Conservation (phyloP, 2,329 filamentous ascomycete species). For the Fonsecaea monophora region DNA sequence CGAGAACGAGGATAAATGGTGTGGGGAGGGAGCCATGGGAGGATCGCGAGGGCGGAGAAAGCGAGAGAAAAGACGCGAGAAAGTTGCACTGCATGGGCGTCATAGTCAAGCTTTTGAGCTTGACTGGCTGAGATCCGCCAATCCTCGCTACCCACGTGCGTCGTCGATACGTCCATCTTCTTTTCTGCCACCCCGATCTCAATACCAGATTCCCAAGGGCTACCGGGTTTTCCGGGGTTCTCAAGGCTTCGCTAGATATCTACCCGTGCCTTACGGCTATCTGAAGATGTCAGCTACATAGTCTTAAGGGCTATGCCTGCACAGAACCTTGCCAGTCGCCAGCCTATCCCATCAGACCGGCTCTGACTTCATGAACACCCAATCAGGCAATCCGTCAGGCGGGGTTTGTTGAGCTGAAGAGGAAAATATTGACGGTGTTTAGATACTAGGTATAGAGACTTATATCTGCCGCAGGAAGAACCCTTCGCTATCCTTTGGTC, state of each 20-base stretch:
- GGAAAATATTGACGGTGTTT: constrained; percentile 1
- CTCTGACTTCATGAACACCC: not conserved
- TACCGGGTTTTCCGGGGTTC: not conserved
- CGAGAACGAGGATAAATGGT: not conserved
- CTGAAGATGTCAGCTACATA: not conserved
- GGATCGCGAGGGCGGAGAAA: constrained; percentile 16
- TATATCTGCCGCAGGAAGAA: not conserved
- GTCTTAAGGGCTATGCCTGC: not conserved
- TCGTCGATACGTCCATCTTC: constrained; percentile 1
- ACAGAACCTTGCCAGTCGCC: not conserved
- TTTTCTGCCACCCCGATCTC: not conserved
- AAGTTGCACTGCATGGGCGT: constrained; percentile 4
- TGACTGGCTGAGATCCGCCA: not conserved
- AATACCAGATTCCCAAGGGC: not conserved
- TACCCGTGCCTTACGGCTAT: not conserved
- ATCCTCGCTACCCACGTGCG: constrained; percentile 16
- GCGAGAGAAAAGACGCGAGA: not conserved
- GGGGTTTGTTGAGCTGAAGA: not conserved
- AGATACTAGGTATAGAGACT: not conserved
- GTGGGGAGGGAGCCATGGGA: constrained; percentile 6
- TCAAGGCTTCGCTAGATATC: not conserved
- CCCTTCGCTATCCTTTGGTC: not conserved
- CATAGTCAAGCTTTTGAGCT: constrained; percentile 7
- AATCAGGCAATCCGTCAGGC: constrained; percentile 3
- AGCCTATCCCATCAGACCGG: not conserved